Evolutionary conservation across 179 eudicot genomes (phyloP), one percentile per base, ranked within the genome.

Genomic region (Sideroxylon spinosum): DNA sequence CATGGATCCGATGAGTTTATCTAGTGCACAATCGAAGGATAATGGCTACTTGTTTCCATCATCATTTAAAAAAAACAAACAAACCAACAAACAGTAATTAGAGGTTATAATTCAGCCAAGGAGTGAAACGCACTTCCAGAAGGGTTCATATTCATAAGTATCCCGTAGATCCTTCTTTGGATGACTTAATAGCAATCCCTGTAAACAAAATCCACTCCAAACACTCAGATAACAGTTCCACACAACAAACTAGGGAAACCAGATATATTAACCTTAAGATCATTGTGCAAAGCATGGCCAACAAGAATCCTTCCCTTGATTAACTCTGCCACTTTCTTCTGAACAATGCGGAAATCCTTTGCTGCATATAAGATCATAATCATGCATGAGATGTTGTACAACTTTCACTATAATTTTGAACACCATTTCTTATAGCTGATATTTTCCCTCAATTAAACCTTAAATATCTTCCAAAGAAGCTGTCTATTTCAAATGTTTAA

Each of bases 251-350:
- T 66, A 32, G 62, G 13, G 69, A 37, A 82, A 65, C 46, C 12
- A 72, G n/a, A 22, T 52, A 26, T 49, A 68, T 79, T 23, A 74
- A 91, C 99, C 92, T 87, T 95, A 53, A 95, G 89, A 84, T 95
- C 99, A 81, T 95, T 95, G 75, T 89, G 97, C 81, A 95, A 85
- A 20, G 99, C 98, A 87, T 95, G 99, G 37, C 99, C 99, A 74
- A 95, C 98, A 81, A 95, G 97, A 78, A 91, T 85, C 84, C 81
- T 88, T 78, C 92, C 98, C 74, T 88, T 90, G 65, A 91, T 83
- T 83, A 95, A 78, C 83, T 95, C 99, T n/a, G 98, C 98, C 49
- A 93, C 98, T 82, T 85, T 84, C 76, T 84, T 88, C 87, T 93
- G 99, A 76, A 89, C 97, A 60, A 81, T 71, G 49, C 82, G 81